These are phyloP conservation scores for Nyssa sinensis DNA, from an alignment of 148 eudicot species.

Conservation along the genomic window DNA sequence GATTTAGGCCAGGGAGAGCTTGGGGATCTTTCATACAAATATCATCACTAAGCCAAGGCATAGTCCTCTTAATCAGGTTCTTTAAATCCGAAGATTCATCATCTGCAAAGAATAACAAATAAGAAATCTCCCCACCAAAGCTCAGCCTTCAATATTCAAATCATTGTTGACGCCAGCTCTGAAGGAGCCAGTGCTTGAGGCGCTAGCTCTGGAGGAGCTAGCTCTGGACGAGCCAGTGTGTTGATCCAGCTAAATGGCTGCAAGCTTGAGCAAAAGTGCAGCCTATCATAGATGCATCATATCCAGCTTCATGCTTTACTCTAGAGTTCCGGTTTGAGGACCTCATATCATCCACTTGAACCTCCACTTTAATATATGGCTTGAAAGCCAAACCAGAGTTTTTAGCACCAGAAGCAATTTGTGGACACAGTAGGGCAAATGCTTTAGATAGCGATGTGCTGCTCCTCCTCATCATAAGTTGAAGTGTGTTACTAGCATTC, in stretches of 20 bases:
- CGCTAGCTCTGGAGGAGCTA: no score
- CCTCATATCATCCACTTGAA: no score
- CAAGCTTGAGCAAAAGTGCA: conserved; percentile 84
- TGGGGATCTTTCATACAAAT: conserved; percentile 60
- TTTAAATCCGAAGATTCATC: conserved; percentile 66
- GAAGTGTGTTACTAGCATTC: conserved; percentile 48
- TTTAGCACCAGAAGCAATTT: conserved; percentile 45
- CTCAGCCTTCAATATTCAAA: neutral
- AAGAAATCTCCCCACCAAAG: neutral
- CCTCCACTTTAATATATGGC: conserved; percentile 66
- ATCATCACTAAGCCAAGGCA: conserved; percentile 95
- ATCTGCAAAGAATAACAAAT: conserved; percentile 40
- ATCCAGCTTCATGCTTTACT: conserved; percentile 94
- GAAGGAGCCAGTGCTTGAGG: no score
- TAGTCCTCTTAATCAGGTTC: conserved; percentile 64
- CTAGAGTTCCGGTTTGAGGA: conserved; percentile 95
- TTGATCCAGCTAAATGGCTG: conserved; percentile 60
- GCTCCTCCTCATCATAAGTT: conserved; percentile 50
- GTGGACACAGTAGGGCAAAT: conserved; percentile 68
- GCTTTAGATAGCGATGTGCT: no score
- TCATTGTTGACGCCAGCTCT: conserved; percentile 10
- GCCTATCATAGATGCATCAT: conserved; percentile 98
- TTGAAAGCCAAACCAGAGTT: conserved; percentile 24
- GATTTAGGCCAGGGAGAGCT: conserved; percentile 65
- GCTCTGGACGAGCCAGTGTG: no score